Evolutionary conservation across 768 basidiomycete genomes (phyloP), one percentile per base, ranked within the genome.

Genomic region (Suillus americanus): DNA sequence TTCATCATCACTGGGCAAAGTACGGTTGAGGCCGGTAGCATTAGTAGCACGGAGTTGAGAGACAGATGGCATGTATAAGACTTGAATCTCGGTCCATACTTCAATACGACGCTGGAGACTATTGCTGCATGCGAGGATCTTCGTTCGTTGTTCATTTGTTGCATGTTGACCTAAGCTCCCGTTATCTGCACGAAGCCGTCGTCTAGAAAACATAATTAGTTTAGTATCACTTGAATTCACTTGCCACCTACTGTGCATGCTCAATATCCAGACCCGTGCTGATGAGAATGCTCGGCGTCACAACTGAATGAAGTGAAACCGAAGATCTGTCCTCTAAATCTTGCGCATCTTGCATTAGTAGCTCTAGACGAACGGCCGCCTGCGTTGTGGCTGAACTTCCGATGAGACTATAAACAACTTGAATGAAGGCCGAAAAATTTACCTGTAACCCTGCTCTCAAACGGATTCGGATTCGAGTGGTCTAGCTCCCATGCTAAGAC

Each of bases 181-280:
- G 1, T 25, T 35, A 23, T 60, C 57, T 38, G 28, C 37, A 25
- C 3, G 28, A 25, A 60, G 57, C 37, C 38, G n/a, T 16, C n/a
- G 9, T 40, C 57, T 60, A 40, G 25, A 38, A 30, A 25, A 43
- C 37, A 38, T 5, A 38, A 23, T 60, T 25, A 38, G 37, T 33
- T 2, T 16, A 41, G 16, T 35, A 23, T 60, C n/a, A 8, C 25
- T 60, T 25, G 23, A 25, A 38, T 60, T 37, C 25, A 35, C 46
- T 46, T 23, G 57, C 30, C 23, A 72, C 78, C 41, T 63, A 79
- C 78, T 79, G 77, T 43, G 62, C 64, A 16, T 77, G 73, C 63
- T 81, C 76, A 12, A 80, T 33, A 41, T 79, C 74, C 3, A 79
- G 57, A 7, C 74, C 78, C 35, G 68, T 69, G 2, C 62, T 64